phyloP scores from a whole-genome alignment of 1,139 yeast species.

The Yamadazyma songkhlaensis region DNA sequence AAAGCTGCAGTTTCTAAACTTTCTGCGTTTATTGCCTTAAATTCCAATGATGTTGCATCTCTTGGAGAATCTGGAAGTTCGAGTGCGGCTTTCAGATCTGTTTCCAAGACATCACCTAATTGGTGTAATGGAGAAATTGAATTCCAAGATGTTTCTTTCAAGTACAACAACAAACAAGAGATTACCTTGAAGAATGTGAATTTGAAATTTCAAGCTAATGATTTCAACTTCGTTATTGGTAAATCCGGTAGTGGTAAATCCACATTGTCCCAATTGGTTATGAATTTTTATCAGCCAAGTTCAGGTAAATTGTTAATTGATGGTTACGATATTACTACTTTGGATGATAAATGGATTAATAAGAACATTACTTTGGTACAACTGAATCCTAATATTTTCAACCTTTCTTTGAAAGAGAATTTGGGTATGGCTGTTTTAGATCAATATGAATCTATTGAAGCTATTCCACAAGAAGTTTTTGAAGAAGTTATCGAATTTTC shows the following conservation, averaged over 20 bases:
- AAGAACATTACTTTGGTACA: conserved; percentile 70
- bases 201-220: conserved; percentile 43
- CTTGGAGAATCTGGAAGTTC: not conserved
- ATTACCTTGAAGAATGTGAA: conserved; percentile 45
- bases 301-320: conserved; percentile 69
- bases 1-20: conserved; percentile 54
- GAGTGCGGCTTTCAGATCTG: too few relatives aligned
- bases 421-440: conserved; percentile 45
- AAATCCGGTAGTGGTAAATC: conserved; percentile 93
- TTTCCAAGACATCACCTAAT: conserved; percentile 22
- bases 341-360: conserved; percentile 54
- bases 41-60: conserved; percentile 8
- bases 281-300: conserved; percentile 51
- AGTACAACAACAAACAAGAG: conserved; percentile 57
- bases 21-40: conserved; percentile 19
- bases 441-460: conserved; percentile 20
- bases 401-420: conserved; percentile 62
- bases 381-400: conserved; percentile 66
- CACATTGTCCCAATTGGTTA: conserved; percentile 62
- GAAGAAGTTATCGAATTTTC: conserved; percentile 53
- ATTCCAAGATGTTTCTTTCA: conserved; percentile 54
- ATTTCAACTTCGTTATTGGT: conserved; percentile 69
- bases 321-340: conserved; percentile 39
- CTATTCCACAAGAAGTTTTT: conserved; percentile 25
- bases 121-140: conserved; percentile 42